Evolutionary conservation across 2,329 filamentous ascomycete genomes (phyloP).

Genomic region (Aspergillus latus): DNA sequence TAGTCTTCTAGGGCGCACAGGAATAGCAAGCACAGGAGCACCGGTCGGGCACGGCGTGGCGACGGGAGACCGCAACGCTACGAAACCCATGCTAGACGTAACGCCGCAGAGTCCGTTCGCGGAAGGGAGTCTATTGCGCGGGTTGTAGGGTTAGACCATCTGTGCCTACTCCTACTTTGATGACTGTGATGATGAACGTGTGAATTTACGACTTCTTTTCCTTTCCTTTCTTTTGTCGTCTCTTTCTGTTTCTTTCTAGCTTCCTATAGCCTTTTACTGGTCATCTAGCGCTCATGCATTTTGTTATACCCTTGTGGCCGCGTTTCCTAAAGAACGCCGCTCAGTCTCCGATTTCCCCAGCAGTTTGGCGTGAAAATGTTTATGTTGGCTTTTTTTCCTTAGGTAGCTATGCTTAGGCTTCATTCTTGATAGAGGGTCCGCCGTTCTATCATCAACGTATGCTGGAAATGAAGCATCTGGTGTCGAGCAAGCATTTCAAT

Average conservation of each 20-base stretch:
- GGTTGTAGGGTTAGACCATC: slow-evolving; percentile 18
- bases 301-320: not conserved
- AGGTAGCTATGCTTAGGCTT: no score
- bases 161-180: not conserved
- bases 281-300: not conserved
- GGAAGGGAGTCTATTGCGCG: slow-evolving; percentile 47
- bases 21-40: slow-evolving; percentile 20
- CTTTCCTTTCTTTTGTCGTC: not conserved
- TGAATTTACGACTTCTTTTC: not conserved
- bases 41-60: slow-evolving; percentile 40
- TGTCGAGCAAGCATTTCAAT: no score
- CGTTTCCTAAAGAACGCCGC: not conserved
- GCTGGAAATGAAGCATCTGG: no score
- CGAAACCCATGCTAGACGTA: slow-evolving; percentile 46
- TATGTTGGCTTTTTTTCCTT: no score
- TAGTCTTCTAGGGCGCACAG: slow-evolving; percentile 37
- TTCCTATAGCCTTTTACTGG: not conserved
- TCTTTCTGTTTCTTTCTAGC: not conserved
- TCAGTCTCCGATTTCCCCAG: no score
- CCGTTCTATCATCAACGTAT: no score
- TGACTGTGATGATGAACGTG: not conserved
- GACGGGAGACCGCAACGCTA: slow-evolving; percentile 40
- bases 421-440: no score
- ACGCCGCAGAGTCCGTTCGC: slow-evolving; percentile 43
- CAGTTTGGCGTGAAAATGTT: no score